These are phyloP conservation scores for Saccharomycodes ludwigii DNA, from an alignment of 805 yeast species.

Conservation along the genomic window DNA sequence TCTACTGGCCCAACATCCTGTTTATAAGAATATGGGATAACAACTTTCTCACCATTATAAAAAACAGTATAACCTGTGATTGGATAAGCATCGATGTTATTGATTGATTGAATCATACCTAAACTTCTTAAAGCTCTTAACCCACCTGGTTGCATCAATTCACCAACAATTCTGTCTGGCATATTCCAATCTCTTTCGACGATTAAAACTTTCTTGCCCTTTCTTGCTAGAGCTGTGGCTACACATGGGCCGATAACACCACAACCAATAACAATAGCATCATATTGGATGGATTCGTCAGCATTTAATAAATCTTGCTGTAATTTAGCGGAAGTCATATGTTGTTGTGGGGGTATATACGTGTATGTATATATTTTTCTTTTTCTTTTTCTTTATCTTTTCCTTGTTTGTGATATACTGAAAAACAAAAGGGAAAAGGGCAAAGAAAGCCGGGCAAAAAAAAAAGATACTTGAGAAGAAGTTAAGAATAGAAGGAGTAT, in stretches of 20 bases:
- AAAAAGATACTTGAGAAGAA: too few relatives aligned
- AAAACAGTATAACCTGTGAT: conserved; percentile 75
- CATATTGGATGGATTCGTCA: conserved; percentile 33
- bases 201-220: conserved; percentile 66
- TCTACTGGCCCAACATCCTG: conserved; percentile 31
- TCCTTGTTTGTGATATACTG: background rate
- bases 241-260: conserved; percentile 94
- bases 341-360: conserved; percentile 1
- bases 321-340: conserved; percentile 4
- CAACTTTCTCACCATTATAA: conserved; percentile 43
- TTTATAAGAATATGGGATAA: conserved; percentile 63
- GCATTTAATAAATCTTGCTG: conserved; percentile 17
- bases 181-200: conserved; percentile 82
- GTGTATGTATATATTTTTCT: background rate
- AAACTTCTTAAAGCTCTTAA: conserved; percentile 66
- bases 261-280: conserved; percentile 92
- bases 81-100: conserved; percentile 48
- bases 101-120: conserved; percentile 58
- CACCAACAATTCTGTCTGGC: conserved; percentile 97
- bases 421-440: too few relatives aligned
- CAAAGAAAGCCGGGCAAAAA: too few relatives aligned
- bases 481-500: too few relatives aligned
- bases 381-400: background rate
- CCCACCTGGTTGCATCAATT: conserved; percentile 96
- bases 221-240: conserved; percentile 81